Base-by-base conservation (phyloP, 2,329 filamentous ascomycete genomes). In the Aspergillus novoparasiticus region DNA sequence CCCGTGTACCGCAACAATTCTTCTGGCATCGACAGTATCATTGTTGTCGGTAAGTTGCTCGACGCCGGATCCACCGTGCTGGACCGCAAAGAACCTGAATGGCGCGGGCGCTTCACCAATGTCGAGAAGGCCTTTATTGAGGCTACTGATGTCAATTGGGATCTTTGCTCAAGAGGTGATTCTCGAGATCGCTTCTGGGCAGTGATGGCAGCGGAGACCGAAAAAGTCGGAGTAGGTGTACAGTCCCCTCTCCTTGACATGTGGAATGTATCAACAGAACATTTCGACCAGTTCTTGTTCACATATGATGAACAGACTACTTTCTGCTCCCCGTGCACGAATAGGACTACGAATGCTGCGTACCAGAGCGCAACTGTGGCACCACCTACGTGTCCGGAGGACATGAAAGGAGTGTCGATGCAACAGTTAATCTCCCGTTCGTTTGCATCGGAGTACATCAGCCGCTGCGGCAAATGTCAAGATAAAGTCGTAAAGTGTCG, bases 1-100 rank as follows among this genome's bases (percentile, higher is more conserved):
- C 77, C 77, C 8, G 59, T 74, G 11, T 72, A 70, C 58, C 21
- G 34, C 4, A 36, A 55, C 1, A 64, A 63, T n/a, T 74, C 75
- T 11, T 69, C 67, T 59, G 63, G 67, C 11, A 63, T 77, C 16
- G 76, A 79, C 56, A 72, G 70, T 53, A 63, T 70, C 6, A 75
- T 79, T 53, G 72, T 78, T n/a, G 66, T 71, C 3, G 78, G 74
- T 1, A 76, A 67, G 58, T 61, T 80, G n/a, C 69, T 77, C 8
- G 71, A 78, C 48, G 75, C 72, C 6, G 78, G 78, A 12, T 76
- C 72, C 12, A 79, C 78, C 1, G 67, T 66, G 9, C 64, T 71
- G 6, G 78, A 80, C 55, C 71, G 71, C 21, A 51, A 60, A 21
- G 23, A 56, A 8, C 26, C 60, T 9, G 59, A 59, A 3, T 71